Evolutionary conservation across 371 early-diverging fungal genomes (phyloP).

Genomic region (Mortierella sp.): DNA sequence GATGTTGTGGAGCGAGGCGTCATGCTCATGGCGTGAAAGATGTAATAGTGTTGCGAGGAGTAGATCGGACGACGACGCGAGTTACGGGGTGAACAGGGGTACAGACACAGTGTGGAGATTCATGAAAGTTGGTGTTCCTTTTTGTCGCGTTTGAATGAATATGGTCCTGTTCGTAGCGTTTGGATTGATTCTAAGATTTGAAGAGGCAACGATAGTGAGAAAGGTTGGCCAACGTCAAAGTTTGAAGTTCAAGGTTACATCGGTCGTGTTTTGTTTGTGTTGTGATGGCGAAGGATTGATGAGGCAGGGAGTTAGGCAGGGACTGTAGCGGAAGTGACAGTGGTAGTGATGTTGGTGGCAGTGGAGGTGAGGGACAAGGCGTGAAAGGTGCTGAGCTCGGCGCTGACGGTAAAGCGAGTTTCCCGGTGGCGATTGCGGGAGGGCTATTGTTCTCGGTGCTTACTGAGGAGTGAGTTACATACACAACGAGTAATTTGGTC

Average conservation of each 20-base stretch:
- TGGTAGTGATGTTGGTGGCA: too few relatives aligned
- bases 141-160: neutral
- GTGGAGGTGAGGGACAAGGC: neutral
- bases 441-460: slow-evolving; percentile 2
- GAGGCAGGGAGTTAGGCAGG: neutral
- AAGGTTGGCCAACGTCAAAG: neutral
- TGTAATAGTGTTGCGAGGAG: neutral
- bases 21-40: slow-evolving; percentile 24
- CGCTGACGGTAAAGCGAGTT: neutral
- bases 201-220: neutral
- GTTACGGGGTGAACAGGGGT: neutral
- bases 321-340: neutral
- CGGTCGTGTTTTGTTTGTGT: neutral
- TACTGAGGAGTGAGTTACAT: neutral
- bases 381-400: too few relatives aligned
- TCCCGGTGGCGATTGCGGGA: neutral
- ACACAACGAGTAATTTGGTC: slow-evolving; percentile 1
- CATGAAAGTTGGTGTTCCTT: neutral
- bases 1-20: slow-evolving; percentile 27
- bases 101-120: neutral
- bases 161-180: too few relatives aligned
- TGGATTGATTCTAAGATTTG: neutral
- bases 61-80: too few relatives aligned
- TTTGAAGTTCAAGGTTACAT: neutral
- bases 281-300: neutral